Percentiles rank a stretch among this genome's conserved stretches.
These are phyloP conservation scores for Torulaspora pretoriensis DNA, from an alignment of 1,139 yeast species.

Conservation along the genomic window DNA sequence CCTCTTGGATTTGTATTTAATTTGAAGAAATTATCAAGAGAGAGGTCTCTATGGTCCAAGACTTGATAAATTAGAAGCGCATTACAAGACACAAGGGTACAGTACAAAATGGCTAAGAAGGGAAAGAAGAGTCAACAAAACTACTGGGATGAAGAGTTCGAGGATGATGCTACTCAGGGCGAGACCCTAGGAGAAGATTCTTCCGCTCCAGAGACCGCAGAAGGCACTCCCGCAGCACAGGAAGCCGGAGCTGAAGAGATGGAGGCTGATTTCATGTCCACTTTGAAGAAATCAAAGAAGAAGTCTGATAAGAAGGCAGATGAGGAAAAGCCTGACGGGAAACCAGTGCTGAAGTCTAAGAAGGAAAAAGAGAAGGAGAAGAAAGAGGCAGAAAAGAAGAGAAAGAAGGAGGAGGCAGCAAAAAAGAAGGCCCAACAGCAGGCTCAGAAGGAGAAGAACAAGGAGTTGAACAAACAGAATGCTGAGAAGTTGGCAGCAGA, in stretches of 20 bases:
- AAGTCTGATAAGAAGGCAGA: conserved; percentile 63
- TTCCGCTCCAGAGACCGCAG: conserved; percentile 34
- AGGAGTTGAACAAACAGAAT: conserved; percentile 41
- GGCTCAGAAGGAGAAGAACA: conserved; percentile 62
- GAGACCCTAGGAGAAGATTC: conserved; percentile 44
- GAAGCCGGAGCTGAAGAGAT: conserved; percentile 33
- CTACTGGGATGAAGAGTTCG: conserved; percentile 79
- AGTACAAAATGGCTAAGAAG: conserved; percentile 38
- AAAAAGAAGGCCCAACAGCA: conserved; percentile 75
- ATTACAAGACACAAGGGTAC: not conserved
- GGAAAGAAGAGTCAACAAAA: conserved; percentile 53
- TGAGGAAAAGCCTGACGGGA: conserved; percentile 47
- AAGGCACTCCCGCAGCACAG: conserved; percentile 40
- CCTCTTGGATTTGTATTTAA: not conserved
- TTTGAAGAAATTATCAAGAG: not conserved
- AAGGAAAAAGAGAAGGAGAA: conserved; percentile 97
- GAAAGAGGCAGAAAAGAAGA: conserved; percentile 93
- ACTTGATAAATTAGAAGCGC: not conserved
- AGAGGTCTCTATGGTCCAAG: conserved; percentile 3
- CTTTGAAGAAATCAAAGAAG: conserved; percentile 73
- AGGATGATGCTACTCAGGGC: conserved; percentile 51
- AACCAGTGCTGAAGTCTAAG: conserved; percentile 78
- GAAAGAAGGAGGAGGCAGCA: conserved; percentile 86
- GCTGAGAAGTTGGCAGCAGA: conserved; percentile 46
- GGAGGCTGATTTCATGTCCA: conserved; percentile 69